These are phyloP conservation scores for Quercus cerris DNA, from an alignment of 306 rosid species.

Conservation along the genomic window DNA sequence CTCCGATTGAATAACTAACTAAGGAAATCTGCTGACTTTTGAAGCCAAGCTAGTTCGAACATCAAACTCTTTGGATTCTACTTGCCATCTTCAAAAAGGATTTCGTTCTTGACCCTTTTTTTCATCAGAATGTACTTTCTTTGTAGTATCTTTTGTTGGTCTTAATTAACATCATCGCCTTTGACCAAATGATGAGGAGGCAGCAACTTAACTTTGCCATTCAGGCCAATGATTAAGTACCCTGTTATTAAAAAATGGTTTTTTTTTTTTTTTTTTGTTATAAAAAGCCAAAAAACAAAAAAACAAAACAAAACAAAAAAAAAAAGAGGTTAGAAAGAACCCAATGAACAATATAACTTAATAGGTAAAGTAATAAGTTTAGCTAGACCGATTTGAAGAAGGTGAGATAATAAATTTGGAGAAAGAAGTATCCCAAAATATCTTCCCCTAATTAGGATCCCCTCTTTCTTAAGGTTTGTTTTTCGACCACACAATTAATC, in stretches of 20 bases:
- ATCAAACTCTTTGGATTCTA: background rate
- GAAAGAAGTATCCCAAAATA: background rate
- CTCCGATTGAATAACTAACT: background rate
- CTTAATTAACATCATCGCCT: background rate
- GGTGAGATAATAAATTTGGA: background rate
- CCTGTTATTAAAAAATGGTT: background rate
- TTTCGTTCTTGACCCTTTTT: background rate
- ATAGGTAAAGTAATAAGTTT: background rate
- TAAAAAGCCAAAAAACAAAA: no score
- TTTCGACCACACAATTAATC: background rate
- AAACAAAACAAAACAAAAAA: background rate
- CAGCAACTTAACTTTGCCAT: background rate
- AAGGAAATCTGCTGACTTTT: conserved; percentile 7
- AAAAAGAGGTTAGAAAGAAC: background rate
- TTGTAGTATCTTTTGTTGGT: background rate
- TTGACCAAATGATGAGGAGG: conserved; percentile 14
- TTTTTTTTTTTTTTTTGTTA: no score
- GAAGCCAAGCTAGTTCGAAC: background rate
- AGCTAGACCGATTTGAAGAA: background rate
- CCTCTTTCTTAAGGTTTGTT: no score
- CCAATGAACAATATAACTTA: background rate
- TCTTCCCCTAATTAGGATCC: background rate
- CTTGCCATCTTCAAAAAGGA: conserved; percentile 18
- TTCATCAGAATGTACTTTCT: background rate
- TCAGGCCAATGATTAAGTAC: background rate